Percentiles rank a stretch among this genome's conserved stretches.
phyloP scores from a whole-genome alignment of 164 flowering plant genomes.

The Platanus orientalis region DNA sequence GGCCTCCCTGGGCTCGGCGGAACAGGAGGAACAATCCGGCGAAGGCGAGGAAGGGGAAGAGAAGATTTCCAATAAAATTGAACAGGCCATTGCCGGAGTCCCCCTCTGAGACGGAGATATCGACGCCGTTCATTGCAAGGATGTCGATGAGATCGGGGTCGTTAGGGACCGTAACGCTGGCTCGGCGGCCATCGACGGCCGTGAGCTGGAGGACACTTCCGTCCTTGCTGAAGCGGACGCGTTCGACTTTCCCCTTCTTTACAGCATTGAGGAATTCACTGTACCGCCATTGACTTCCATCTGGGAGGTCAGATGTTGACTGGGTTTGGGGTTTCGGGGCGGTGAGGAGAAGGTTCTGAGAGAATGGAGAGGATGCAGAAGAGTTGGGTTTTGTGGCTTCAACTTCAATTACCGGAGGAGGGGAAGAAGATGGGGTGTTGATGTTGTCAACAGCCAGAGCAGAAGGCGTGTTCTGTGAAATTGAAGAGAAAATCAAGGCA shows the following conservation, averaged over 20 bases:
- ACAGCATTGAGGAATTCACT: conserved; percentile 95
- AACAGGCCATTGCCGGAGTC: conserved; percentile 78
- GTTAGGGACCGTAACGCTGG: conserved; percentile 74
- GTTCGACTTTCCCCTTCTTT: conserved; percentile 89
- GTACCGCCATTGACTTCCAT: conserved; percentile 89
- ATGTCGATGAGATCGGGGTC: conserved; percentile 94
- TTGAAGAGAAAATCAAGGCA: no score
- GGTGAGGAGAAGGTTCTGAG: conserved; percentile 51
- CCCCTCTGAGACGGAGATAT: conserved; percentile 90
- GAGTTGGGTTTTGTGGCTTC: conserved; percentile 41
- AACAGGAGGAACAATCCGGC: conserved; percentile 82
- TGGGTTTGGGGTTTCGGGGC: conserved; percentile 69
- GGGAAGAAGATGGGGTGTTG: conserved; percentile 24
- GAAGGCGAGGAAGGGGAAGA: conserved; percentile 80
- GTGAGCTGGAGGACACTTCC: conserved; percentile 83
- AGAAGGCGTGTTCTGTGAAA: conserved; percentile 34
- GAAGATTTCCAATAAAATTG: conserved; percentile 62
- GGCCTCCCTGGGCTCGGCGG: conserved; percentile 82
- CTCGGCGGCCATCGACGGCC: conserved; percentile 86
- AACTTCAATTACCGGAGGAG: conserved; percentile 48
- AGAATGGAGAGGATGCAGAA: conserved; percentile 55
- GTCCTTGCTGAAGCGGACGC: conserved; percentile 91
- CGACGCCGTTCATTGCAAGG: conserved; percentile 97
- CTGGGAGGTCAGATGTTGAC: conserved; percentile 69
- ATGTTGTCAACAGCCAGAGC: conserved; percentile 46